These are phyloP conservation scores for Cardiospermum halicacabum DNA, from an alignment of 345 rosid genomes.

Conservation along the genomic window DNA sequence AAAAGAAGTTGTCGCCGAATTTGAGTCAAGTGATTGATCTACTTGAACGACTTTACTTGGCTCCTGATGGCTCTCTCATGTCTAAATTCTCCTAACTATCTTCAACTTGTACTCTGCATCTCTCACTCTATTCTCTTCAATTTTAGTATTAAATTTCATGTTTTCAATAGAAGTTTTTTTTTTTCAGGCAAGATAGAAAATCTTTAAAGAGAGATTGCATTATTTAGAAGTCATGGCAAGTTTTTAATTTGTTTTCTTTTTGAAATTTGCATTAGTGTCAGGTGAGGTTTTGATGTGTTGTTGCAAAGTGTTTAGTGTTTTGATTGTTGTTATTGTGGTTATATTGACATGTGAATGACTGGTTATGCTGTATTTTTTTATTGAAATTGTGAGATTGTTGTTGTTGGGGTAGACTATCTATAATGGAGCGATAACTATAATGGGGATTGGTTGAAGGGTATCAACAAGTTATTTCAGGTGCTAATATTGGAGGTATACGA, in stretches of 20 bases:
- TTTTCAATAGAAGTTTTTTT: neutral
- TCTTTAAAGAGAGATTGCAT: slow-evolving; percentile 81
- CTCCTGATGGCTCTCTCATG: slow-evolving; percentile 92
- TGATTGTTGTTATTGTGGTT: no score
- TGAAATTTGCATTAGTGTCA: no score
- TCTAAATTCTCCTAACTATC: slow-evolving; percentile 83
- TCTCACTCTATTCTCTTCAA: neutral
- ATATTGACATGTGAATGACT: no score
- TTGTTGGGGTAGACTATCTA: slow-evolving; percentile 53
- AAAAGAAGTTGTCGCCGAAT: slow-evolving; percentile 69
- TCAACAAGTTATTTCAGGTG: slow-evolving; percentile 75
- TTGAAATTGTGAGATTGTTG: no score
- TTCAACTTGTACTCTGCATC: slow-evolving; percentile 61
- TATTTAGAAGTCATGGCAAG: slow-evolving; percentile 92
- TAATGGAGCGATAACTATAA: slow-evolving; percentile 76
- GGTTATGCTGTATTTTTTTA: no score
- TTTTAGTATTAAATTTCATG: neutral
- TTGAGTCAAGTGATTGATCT: slow-evolving; percentile 79
- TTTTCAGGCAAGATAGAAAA: slow-evolving; percentile 90
- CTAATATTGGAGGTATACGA: slow-evolving; percentile 68
- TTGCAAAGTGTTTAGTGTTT: no score
- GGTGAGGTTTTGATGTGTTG: neutral
- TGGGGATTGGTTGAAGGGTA: slow-evolving; percentile 97
- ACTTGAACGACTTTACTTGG: slow-evolving; percentile 93
- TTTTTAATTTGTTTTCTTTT: no score